Evolutionary conservation across 2,329 filamentous ascomycete species (phyloP), one percentile per base, ranked within the genome.

Genomic region (Hawksworthiomyces lignivorus): DNA sequence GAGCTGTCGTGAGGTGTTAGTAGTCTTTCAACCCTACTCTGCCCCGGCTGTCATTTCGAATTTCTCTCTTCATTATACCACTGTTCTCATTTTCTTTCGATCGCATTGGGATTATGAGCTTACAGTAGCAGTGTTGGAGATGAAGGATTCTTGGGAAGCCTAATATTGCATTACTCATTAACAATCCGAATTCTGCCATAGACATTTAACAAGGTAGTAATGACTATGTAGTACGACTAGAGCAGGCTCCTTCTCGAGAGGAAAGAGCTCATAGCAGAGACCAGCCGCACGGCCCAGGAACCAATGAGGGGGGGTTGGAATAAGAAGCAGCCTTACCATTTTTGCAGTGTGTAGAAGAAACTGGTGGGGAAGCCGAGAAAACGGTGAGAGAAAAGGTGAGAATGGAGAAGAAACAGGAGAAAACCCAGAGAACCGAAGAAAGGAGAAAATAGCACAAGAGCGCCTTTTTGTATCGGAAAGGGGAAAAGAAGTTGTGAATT

Each of bases 1-100:
- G 65, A 96, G 81, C 87, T 95, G 39, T 14, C n/a, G 9, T n/a
- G 33, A 12, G 21, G 15, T 34, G 41, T 44, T 38, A 19, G 32
- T 36, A 24, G 14, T 7, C n/a, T n/a, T n/a, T n/a, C n/a, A n/a
- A n/a, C n/a, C n/a, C n/a, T n/a, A n/a, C n/a, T n/a, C n/a, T n/a
- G n/a, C n/a, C n/a, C n/a, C n/a, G n/a, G n/a, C n/a, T n/a, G n/a
- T n/a, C n/a, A n/a, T n/a, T n/a, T n/a, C n/a, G n/a, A n/a, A n/a
- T n/a, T n/a, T n/a, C n/a, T n/a, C n/a, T n/a, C n/a, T n/a, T n/a
- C n/a, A n/a, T n/a, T n/a, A n/a, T n/a, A n/a, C 24, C 24, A 26
- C 7, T 10, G 15, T 19, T 18, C 17, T 33, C 10, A 33, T 33
- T 18, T 33, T 18, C n/a, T 33, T 17, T 33, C 17, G 15, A 7